Evolutionary conservation across 1,284 basidiomycete species (phyloP).

Genomic region (Wolfiporia cocos): DNA sequence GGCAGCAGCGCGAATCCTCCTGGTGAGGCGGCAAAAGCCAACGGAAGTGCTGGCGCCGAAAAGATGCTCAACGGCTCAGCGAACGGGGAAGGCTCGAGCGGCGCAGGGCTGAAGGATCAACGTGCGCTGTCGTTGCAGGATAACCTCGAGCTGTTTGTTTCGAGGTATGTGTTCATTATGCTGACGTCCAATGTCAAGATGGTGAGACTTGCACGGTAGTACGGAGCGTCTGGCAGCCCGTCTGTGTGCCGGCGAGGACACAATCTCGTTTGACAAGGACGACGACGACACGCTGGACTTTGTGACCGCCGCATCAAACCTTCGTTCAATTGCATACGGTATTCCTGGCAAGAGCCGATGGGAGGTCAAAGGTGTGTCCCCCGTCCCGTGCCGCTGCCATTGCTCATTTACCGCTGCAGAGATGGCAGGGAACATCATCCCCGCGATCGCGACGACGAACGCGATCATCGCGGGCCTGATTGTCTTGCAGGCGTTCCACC

Average conservation of each 20-base stretch:
- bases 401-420: constrained; percentile 45
- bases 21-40: constrained; percentile 15
- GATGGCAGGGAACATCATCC: constrained; percentile 99
- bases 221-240: constrained; percentile 75
- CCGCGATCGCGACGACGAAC: constrained; percentile 98
- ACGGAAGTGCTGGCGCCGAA: constrained; percentile 13
- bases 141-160: constrained; percentile 76
- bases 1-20: constrained; percentile 11
- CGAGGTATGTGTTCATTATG: constrained; percentile 49
- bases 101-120: constrained; percentile 72
- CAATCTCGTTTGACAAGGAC: constrained; percentile 95
- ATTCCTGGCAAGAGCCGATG: constrained; percentile 90
- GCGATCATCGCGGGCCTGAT: constrained; percentile 94
- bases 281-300: constrained; percentile 97
- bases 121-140: constrained; percentile 70
- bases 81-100: constrained; percentile 6
- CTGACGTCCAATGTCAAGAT: not conserved
- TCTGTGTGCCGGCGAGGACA: constrained; percentile 65
- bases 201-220: constrained; percentile 33
- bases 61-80: constrained; percentile 16
- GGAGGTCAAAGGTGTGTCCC: constrained; percentile 82
- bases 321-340: constrained; percentile 86
- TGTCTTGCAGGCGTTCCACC: constrained; percentile 86
- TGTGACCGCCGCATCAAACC: constrained; percentile 90
- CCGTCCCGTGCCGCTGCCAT: not conserved